Evolutionary conservation across 2,329 filamentous ascomycete species (phyloP), one percentile per base, ranked within the genome.

Genomic region (Pseudocercospora musae): DNA sequence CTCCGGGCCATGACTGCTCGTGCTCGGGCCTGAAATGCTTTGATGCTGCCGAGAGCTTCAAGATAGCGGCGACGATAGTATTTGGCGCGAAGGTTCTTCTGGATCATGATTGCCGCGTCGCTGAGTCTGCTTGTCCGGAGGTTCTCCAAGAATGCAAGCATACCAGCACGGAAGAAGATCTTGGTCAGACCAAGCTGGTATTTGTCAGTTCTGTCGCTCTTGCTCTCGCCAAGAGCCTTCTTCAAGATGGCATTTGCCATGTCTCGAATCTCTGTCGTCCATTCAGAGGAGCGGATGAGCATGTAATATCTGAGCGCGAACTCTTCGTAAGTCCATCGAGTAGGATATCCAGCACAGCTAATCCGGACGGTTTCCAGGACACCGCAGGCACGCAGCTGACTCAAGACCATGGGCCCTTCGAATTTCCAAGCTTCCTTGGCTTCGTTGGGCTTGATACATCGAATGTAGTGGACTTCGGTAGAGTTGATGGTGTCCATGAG

Each of bases 371-470:
- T 99, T 79, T 99, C 95, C 62, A 99, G 85, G 40, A 99, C 96
- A 93, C 95, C 95, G 80, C 95, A 99, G 79, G 95, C 95, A 78
- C 96, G 89, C 72, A 99, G 83, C 78, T 99, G 95, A 78, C 92
- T 96, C 64, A 99, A 85, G 69, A 99, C 95, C 95, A 99, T 99
- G 2, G 96, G 95, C 0, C 95, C 95, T 75, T 99, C 95, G 66
- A 98, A 99, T 72, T 96, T 94, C 95, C 95, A 99, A 0, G 95
- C 87, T 73, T 91, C 91, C 78, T 99, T 99, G 56, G 87, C 91
- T 79, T 99, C 95, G 75, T 99, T 99, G 31, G 95, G 95, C 80
- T 99, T 99, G 79, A 99, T 98, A 77, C 95, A 99, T 70, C 95
- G 89, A 74, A 99, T 99, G 78, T 99, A 99, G 78, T 99, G 95